Evolutionary conservation across 2,329 filamentous ascomycete species (phyloP), one percentile per base, ranked within the genome.

Genomic region (Trichoderma arundinaceum): DNA sequence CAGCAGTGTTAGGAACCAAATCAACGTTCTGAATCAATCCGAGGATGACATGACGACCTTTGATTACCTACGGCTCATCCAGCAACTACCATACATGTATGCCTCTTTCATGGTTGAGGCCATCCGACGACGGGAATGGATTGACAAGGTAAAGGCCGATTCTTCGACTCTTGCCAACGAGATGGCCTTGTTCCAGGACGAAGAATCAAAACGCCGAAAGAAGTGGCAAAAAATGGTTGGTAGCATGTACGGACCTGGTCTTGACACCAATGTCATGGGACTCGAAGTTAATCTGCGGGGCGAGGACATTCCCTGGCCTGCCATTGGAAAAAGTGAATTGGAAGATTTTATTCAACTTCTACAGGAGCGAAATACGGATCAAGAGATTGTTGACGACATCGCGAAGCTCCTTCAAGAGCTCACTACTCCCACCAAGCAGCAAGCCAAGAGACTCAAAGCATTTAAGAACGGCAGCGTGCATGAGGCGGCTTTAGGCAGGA

Each of bases 391-490:
- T 1, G 84, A 88, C 10, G 92, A 96, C 59, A 83, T 98, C 39
- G 81, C 83, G 3, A 91, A 92, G 73, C 86, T 93, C 17, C 85
- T 96, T 67, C 88, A 89, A 67, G 93, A 96, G 62, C 83, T 98
- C 13, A 89, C 89, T 74, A 87, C 86, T 64, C 93, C 94, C 2
- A 95, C 92, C 0, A 92, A 90, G 71, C 92, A 95, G 75, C 94
- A 96, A 74, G 87, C 89, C 67, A 94, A 92, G 77, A 88, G 92
- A 65, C 87, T 95, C 7, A 96, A 94, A 76, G 93, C 92, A 5
- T 98, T 99, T 82, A 97, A 97, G 75, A 95, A 96, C 74, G 95
- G 95, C 15, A 98, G 95, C 74, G 86, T 98, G 43, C 93, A 97
- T 72, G 95, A 98, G 75, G 90, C 90, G n/a, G 88, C 87, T 2